Evolutionary conservation across 2,329 filamentous ascomycete genomes (phyloP), one percentile per base, ranked within the genome.

Genomic region (Podosphaera fusca): DNA sequence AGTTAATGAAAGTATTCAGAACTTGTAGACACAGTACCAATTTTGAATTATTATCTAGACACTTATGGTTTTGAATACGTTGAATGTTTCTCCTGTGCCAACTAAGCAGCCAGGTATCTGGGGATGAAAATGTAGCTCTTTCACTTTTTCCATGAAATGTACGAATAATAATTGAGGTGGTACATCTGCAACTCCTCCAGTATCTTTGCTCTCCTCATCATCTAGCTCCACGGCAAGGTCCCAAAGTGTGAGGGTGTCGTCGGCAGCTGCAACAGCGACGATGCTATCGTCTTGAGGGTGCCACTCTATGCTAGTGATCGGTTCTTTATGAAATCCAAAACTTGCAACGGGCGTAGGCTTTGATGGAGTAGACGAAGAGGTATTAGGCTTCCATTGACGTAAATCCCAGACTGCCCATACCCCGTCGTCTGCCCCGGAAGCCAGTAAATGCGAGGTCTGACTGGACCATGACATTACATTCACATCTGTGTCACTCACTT

Each of bases 231-330:
- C 92, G 0, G 89, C 88, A 67, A 98, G 70, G 78, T 98, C 92
- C 92, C 92, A 96, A 36, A 96, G 73, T 1, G 92, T 95, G 36
- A 96, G 80, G 0, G 90, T 96, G 71, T 89, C 90, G 70, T 98
- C 92, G 50, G 84, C 92, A 0, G 87, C 87, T 30, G 87, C 90
- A 47, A 96, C 88, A 2, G 87, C 85, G 14, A 98, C 81, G 65
- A 96, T 94, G 68, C 85, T 94, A 74, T 98, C 90, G 66, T 98
- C 92, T 0, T 87, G 90, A 2, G 92, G 90, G 70, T 96, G 90
- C 90, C 92, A 98, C 72, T 96, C 89, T 45, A 98, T 79, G 63
- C 84, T 87, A 5, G 92, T 98, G 65, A 98, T 87, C 64, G 95
- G 92, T 70, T 95, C 87, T 70, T 87, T 90, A 76, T 98, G 89